Conservation (phyloP, 2,329 filamentous ascomycete species). For the Sporothrix luriei region DNA sequence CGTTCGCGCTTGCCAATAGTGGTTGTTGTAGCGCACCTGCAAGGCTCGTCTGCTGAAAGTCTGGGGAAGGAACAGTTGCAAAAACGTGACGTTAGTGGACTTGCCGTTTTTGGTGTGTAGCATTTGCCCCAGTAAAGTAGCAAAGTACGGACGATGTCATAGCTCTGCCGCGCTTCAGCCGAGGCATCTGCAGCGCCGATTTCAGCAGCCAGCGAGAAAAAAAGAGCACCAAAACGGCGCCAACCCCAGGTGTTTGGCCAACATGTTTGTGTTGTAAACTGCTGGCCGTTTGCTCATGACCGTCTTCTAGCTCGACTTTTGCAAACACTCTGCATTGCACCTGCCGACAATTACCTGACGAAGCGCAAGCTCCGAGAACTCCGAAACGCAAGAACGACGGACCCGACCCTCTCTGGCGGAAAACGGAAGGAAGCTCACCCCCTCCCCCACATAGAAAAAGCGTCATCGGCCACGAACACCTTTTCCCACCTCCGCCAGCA, state of each 20-base stretch:
- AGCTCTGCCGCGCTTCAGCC: slow-evolving; percentile 28
- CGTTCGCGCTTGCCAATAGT: background rate
- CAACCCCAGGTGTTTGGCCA: background rate
- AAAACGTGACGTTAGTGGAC: slow-evolving; percentile 22
- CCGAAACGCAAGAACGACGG: background rate
- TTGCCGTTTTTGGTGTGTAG: background rate
- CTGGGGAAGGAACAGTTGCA: slow-evolving; percentile 17
- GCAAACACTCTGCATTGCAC: background rate
- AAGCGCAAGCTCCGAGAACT: background rate
- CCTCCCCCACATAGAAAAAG: background rate
- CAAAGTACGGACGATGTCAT: background rate
- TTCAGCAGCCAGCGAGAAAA: slow-evolving; percentile 21
- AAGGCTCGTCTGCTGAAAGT: slow-evolving; percentile 17
- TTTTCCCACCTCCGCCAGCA: no score
- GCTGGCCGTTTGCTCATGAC: background rate
- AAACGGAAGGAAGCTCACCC: background rate
- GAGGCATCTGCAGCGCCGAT: slow-evolving; percentile 29
- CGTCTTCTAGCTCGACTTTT: background rate
- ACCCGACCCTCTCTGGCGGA: background rate
- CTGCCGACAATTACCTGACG: background rate
- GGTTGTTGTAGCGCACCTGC: background rate
- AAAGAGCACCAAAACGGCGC: slow-evolving; percentile 2
- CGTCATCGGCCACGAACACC: background rate
- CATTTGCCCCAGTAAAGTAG: background rate
- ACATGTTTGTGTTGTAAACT: background rate